Base-by-base conservation (phyloP, 192 early-diverging fungal genomes). In the Coemansia sp. region DNA sequence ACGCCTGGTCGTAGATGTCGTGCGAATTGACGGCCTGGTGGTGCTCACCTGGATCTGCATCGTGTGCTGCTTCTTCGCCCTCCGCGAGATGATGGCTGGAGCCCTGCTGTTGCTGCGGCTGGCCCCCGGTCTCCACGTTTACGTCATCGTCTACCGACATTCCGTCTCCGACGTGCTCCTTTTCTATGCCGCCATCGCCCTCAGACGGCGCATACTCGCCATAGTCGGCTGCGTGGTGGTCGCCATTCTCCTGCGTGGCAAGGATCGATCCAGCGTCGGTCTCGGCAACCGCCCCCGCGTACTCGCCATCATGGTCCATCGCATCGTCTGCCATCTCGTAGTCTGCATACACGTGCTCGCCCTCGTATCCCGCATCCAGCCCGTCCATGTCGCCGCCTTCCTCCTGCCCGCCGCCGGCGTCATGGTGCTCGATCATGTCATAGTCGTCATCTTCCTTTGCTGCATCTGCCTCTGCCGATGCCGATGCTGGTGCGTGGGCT, bases 301-400 rank as follows among this genome's bases (percentile, higher is more conserved):
- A 73, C 39, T 69, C 67, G 13, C 26, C 69, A 0, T 61, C 65
- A 9, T 67, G 57, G 26, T 49, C 64, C 65, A 76, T 67, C 7
- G 55, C 74, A n/a, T 58, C 68, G 26, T 76, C 74, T 6, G 61
- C 74, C 65, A 77, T 72, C 37, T 77, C 74, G 61, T 73, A 73
- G 8, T 73, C 65, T 0, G 48, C 61, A 26, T 77, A 77, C 66
- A 68, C 73, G 16, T 77, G 70, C 55, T 77, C 74, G 46, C 39
- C 49, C 43, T 12, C 43, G 13, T 45, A 4, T 18, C 19, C 51
- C 39, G 39, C 36, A 4, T 5, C 62, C 11, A 32, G 22, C 15
- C 10, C 51, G 5, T 56, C 56, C 36, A n/a, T 63, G 58, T 42
- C 65, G 45, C 43, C 45, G 6, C 47, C 63, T 48, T 65, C 57